Percentiles rank a stretch among this genome's conserved stretches.
Conservation (phyloP, 108 stramenopile genomes). For the Schizochytrium sp. region DNA sequence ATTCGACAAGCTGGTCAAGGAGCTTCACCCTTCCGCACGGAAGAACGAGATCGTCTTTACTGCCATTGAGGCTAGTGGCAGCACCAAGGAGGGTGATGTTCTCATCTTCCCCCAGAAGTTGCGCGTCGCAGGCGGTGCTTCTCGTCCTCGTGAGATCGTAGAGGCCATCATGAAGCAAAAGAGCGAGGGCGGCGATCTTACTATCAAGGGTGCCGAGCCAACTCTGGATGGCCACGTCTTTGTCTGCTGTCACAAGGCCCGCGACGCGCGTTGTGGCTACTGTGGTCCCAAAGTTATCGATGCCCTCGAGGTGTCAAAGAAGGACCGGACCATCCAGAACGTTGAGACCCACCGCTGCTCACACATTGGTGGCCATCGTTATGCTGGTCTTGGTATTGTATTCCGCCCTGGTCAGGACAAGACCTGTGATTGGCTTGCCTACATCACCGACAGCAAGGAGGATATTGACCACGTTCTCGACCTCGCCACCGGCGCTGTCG, state of each 20-base stretch:
- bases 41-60: neutral
- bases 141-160: neutral
- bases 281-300: constrained; percentile 30
- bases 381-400: constrained; percentile 35
- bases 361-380: constrained; percentile 51
- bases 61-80: neutral
- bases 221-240: constrained; percentile 11
- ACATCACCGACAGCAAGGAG: constrained; percentile 52
- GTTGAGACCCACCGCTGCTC: neutral
- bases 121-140: neutral
- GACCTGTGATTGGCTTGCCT: constrained; percentile 54
- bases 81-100: constrained; percentile 24
- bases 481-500: constrained; percentile 24
- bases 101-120: constrained; percentile 23
- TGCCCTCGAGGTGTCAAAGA: neutral
- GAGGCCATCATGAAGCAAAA: constrained; percentile 12
- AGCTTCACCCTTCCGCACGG: neutral
- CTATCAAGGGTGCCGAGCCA: neutral
- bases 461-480: constrained; percentile 4
- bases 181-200: neutral
- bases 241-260: constrained; percentile 41
- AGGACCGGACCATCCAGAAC: neutral
- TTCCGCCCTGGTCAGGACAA: constrained; percentile 1
- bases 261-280: constrained; percentile 53
- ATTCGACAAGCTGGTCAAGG: neutral